Conservation (phyloP, 345 rosid species). For the Physaria fendleri region DNA sequence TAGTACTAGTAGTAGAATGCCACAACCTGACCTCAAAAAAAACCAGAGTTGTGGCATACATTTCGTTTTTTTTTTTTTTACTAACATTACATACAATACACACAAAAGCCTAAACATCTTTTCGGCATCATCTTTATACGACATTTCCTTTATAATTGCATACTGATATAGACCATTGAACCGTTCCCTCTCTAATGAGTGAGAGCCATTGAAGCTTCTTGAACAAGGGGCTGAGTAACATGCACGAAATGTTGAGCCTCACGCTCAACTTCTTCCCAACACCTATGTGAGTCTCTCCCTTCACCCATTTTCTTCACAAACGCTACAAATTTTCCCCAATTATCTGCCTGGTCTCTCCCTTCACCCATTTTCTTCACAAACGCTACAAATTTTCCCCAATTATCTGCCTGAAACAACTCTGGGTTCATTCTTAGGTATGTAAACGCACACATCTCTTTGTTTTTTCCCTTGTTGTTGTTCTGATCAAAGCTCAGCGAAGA, state of each 20-base stretch:
- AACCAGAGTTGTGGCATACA: slow-evolving; percentile 14
- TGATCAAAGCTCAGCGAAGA: too few species aligned
- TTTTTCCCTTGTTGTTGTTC: slow-evolving; percentile 24
- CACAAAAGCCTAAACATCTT: neutral
- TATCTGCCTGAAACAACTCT: slow-evolving; percentile 55
- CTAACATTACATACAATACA: slow-evolving; percentile 1
- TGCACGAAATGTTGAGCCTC: slow-evolving; percentile 85
- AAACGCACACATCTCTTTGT: slow-evolving; percentile 93
- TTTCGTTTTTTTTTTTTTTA: neutral
- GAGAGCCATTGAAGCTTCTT: slow-evolving; percentile 75
- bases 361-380: slow-evolving; percentile 94
- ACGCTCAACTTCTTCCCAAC: slow-evolving; percentile 82
- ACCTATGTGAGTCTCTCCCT: slow-evolving; percentile 47
- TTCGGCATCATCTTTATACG: neutral
- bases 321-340: slow-evolving; percentile 84
- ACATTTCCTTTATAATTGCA: neutral
- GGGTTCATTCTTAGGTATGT: slow-evolving; percentile 96
- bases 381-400: slow-evolving; percentile 84
- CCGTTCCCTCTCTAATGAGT: slow-evolving; percentile 36
- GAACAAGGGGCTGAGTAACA: slow-evolving; percentile 62
- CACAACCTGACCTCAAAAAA: slow-evolving; percentile 16
- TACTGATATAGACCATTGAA: slow-evolving; percentile 15
- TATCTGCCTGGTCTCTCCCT: slow-evolving; percentile 60
- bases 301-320: slow-evolving; percentile 94
- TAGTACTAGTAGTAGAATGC: neutral